Conservation (phyloP, 75 land plant genomes). For the Pinus tabuliformis region DNA sequence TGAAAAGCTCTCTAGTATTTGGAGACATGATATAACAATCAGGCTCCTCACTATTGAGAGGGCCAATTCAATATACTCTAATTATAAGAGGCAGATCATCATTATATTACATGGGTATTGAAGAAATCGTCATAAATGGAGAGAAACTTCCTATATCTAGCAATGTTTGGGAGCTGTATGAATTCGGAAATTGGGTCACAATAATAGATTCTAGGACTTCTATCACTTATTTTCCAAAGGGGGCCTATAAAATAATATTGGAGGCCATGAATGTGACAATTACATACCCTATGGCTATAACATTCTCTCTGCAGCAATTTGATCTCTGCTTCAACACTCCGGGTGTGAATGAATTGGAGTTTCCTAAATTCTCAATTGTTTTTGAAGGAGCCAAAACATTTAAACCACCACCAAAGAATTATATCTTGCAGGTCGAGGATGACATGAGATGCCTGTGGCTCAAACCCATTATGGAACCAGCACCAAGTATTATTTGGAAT, state of each 20-base stretch:
- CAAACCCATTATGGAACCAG: conserved; percentile 12
- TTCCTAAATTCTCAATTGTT: too few relatives aligned
- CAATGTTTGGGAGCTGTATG: not conserved
- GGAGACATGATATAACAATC: too few relatives aligned
- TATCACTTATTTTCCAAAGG: conserved; percentile 19
- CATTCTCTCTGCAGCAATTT: not conserved
- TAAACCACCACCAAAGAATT: too few relatives aligned
- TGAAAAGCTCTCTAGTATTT: too few relatives aligned
- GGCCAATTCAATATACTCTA: not conserved
- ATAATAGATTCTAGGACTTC: not conserved
- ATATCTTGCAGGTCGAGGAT: too few relatives aligned
- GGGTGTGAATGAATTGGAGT: too few relatives aligned
- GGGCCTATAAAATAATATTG: conserved; percentile 35
- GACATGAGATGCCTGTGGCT: conserved; percentile 66
- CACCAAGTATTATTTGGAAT: conserved; percentile 6
- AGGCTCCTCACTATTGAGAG: too few relatives aligned
- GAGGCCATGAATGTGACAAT: not conserved
- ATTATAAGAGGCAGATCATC: conserved; percentile 13
- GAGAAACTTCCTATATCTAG: too few relatives aligned
- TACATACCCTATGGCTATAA: not conserved
- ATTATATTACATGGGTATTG: conserved; percentile 35
- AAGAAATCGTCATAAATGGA: conserved; percentile 19
- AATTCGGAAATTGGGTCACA: conserved; percentile 19
- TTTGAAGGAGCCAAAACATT: too few relatives aligned
- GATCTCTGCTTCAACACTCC: too few relatives aligned